A percentile compares a stretch with the other conserved stretches of the same genome.
Conservation (phyloP, 257 asterid species). For the Voacanga thouarsii region DNA sequence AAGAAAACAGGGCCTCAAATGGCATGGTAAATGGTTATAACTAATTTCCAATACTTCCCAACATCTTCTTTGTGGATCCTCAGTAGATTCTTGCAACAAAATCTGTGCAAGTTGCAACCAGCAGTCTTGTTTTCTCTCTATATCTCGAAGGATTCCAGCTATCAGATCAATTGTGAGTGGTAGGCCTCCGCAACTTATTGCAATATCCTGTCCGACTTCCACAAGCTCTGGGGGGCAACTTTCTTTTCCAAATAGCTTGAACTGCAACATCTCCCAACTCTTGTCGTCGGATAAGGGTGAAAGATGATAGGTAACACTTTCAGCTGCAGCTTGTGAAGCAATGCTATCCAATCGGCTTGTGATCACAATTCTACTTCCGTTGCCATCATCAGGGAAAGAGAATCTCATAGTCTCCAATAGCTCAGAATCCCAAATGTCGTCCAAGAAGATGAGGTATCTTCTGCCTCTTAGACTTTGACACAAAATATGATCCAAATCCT, state of each 20-base stretch:
- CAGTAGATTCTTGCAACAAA: neutral
- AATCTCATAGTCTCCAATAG: neutral
- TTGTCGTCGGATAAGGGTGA: neutral
- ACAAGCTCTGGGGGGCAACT: slow-evolving; percentile 5
- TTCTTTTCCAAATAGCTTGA: neutral
- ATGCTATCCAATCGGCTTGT: slow-evolving; percentile 3
- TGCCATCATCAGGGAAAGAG: neutral
- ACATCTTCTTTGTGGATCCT: neutral
- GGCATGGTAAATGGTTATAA: neutral
- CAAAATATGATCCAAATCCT: neutral
- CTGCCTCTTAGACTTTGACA: neutral
- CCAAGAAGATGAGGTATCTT: neutral
- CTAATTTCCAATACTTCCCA: neutral
- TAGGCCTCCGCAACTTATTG: neutral
- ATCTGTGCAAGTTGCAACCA: neutral
- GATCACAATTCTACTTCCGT: slow-evolving; percentile 7
- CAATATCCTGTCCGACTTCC: neutral
- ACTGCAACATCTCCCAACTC: slow-evolving; percentile 1
- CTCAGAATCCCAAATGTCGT: slow-evolving; percentile 8
- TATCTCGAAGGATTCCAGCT: neutral
- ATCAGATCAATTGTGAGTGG: neutral
- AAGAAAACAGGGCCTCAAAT: slow-evolving; percentile 3
- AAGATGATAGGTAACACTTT: neutral
- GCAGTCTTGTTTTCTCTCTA: neutral
- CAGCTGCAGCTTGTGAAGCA: neutral